These are phyloP conservation scores for Trichomonas tenax DNA, from an alignment of 208 protist genomes.

Conservation along the genomic window DNA sequence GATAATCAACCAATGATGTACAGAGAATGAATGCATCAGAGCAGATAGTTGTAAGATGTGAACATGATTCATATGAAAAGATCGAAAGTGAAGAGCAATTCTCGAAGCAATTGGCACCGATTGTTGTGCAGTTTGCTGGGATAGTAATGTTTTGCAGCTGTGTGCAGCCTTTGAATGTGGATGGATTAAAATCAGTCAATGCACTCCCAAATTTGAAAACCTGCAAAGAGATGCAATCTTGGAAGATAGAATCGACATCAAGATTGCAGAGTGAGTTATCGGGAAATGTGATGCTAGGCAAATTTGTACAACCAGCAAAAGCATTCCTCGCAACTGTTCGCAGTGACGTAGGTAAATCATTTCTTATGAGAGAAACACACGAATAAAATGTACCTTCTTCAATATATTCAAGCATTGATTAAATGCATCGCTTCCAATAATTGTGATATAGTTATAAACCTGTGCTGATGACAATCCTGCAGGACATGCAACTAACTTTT, in stretches of 20 bases:
- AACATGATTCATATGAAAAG: not conserved
- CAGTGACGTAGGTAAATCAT: not conserved
- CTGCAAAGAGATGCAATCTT: not conserved
- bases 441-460: not conserved
- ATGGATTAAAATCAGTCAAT: not conserved
- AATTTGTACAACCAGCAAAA: not conserved
- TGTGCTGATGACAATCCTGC: not conserved
- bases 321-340: not conserved
- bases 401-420: not conserved
- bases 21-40: not conserved
- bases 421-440: not conserved
- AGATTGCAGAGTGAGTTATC: not conserved
- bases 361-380: not conserved
- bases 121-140: not conserved
- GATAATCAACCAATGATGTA: not conserved
- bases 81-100: not conserved
- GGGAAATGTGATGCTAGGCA: not conserved
- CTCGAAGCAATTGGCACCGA: not conserved
- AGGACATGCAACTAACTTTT: not conserved
- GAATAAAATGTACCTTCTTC: not conserved
- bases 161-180: not conserved
- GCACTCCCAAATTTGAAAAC: not conserved
- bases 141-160: not conserved
- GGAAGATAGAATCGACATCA: not conserved
- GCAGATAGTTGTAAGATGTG: not conserved